These are phyloP conservation scores for Apiosordaria backusii DNA, from an alignment of 495 filamentous ascomycete genomes.

Conservation along the genomic window DNA sequence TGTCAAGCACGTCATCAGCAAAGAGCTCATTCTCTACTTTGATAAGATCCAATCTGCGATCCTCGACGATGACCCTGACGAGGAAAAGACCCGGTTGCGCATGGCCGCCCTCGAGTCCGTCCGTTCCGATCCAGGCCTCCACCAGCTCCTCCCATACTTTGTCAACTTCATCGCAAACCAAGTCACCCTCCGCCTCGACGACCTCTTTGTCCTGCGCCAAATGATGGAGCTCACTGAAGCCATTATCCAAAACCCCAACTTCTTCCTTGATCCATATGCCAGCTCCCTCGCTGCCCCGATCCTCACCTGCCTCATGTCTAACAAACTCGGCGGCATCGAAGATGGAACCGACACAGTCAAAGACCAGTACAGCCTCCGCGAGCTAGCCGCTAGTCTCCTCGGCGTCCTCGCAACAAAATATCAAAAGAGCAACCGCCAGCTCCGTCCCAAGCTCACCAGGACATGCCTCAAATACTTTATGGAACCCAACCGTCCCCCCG, in stretches of 20 bases:
- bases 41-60: conserved; percentile 85
- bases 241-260: conserved; percentile 72
- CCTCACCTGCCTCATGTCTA: conserved; percentile 84
- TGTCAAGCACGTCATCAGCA: conserved; percentile 92
- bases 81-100: conserved; percentile 63
- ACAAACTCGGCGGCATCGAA: conserved; percentile 64
- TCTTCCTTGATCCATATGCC: conserved; percentile 88
- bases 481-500: conserved; percentile 72
- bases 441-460: conserved; percentile 83
- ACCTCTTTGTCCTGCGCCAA: conserved; percentile 79
- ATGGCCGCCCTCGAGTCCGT: conserved; percentile 78
- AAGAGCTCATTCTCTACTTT: conserved; percentile 96
- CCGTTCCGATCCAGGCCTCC: conserved; percentile 80
- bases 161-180: conserved; percentile 91
- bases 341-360: conserved; percentile 36
- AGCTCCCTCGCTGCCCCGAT: conserved; percentile 83
- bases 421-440: conserved; percentile 64
- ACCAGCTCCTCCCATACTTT: conserved; percentile 94
- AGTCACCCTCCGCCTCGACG: conserved; percentile 83
- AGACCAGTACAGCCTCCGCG: conserved; percentile 77
- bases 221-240: conserved; percentile 86
- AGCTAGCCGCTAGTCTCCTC: conserved; percentile 76
- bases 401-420: conserved; percentile 71
- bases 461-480: conserved; percentile 88
- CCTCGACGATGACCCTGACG: conserved; percentile 76